These are phyloP conservation scores for Pseudocercospora cruenta DNA, from an alignment of 2,329 filamentous ascomycete genomes.

Conservation along the genomic window DNA sequence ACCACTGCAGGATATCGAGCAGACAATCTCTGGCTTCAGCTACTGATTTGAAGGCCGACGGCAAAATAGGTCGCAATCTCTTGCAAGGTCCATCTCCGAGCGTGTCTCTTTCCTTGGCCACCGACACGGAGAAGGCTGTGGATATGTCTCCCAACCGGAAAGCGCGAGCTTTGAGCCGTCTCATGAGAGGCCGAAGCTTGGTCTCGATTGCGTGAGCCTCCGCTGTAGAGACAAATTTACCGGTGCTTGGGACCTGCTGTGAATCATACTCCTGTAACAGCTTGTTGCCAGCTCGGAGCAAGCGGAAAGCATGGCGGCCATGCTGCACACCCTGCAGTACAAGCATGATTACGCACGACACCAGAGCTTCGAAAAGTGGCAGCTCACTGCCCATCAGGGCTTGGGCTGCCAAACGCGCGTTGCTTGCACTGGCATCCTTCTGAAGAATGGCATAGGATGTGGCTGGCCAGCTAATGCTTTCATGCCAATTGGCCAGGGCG, in stretches of 20 bases:
- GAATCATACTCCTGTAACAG: not conserved
- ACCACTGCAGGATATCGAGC: slow-evolving; percentile 2
- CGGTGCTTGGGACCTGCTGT: not conserved
- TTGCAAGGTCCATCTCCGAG: not conserved
- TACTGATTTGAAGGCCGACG: not conserved
- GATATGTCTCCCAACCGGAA: not conserved
- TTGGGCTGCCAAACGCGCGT: not conserved
- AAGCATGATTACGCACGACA: slow-evolving; percentile 9
- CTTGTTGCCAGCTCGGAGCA: not conserved
- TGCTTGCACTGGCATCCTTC: not conserved
- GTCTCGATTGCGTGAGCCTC: not conserved
- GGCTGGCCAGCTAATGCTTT: not conserved
- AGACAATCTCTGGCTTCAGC: not conserved
- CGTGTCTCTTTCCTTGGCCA: not conserved
- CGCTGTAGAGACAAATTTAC: not conserved
- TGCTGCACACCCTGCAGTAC: not conserved
- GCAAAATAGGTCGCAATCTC: not conserved
- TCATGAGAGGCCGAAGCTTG: not conserved
- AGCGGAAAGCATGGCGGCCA: not conserved
- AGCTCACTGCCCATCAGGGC: not conserved
- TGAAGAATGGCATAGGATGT: not conserved
- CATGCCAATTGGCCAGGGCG: not conserved
- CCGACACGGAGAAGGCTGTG: not conserved
- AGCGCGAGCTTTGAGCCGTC: not conserved
- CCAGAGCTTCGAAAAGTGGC: not conserved